These are phyloP conservation scores for Cutaneotrichosporon sp. DNA, from an alignment of 1,284 basidiomycete genomes.

Conservation along the genomic window DNA sequence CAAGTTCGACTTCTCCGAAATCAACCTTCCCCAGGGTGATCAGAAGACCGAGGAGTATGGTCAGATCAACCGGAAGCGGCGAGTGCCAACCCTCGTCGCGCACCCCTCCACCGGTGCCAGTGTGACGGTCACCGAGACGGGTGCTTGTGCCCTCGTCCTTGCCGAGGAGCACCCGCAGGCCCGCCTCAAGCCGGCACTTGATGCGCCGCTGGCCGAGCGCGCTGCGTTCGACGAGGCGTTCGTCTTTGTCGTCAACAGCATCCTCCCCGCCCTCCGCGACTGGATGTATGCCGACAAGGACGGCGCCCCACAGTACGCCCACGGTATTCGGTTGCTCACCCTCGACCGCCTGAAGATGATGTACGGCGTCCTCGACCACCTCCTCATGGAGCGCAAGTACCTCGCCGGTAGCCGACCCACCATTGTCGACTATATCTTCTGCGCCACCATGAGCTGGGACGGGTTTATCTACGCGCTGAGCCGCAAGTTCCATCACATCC, in stretches of 20 bases:
- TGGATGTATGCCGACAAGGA: slow-evolving; percentile 33
- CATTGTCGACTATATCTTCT: slow-evolving; percentile 19
- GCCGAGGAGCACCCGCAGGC: slow-evolving; percentile 24
- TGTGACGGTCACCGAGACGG: slow-evolving; percentile 26
- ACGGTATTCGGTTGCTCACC: slow-evolving; percentile 20
- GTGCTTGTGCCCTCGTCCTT: slow-evolving; percentile 27
- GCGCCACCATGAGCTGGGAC: slow-evolving; percentile 21
- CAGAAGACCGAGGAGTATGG: slow-evolving; percentile 28
- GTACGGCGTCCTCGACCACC: slow-evolving; percentile 9
- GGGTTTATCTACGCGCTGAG: slow-evolving; percentile 12
- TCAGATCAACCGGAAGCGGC: slow-evolving; percentile 31
- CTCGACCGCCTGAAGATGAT: slow-evolving; percentile 16
- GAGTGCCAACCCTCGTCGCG: slow-evolving; percentile 28
- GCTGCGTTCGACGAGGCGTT: slow-evolving; percentile 27
- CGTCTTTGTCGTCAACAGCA: slow-evolving; percentile 27
- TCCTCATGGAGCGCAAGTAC: slow-evolving; percentile 4
- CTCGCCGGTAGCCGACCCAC: slow-evolving; percentile 11
- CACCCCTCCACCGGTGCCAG: slow-evolving; percentile 7
- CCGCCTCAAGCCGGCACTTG: slow-evolving; percentile 14
- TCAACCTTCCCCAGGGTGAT: slow-evolving; percentile 17
- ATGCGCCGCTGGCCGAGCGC: slow-evolving; percentile 10
- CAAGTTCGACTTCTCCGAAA: slow-evolving; percentile 18
- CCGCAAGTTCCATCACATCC: slow-evolving; percentile 8
- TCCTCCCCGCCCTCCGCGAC: slow-evolving; percentile 32
- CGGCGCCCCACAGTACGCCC: slow-evolving; percentile 7